Evolutionary conservation across 2,329 filamentous ascomycete species (phyloP).

Genomic region (Claviceps digitariae): DNA sequence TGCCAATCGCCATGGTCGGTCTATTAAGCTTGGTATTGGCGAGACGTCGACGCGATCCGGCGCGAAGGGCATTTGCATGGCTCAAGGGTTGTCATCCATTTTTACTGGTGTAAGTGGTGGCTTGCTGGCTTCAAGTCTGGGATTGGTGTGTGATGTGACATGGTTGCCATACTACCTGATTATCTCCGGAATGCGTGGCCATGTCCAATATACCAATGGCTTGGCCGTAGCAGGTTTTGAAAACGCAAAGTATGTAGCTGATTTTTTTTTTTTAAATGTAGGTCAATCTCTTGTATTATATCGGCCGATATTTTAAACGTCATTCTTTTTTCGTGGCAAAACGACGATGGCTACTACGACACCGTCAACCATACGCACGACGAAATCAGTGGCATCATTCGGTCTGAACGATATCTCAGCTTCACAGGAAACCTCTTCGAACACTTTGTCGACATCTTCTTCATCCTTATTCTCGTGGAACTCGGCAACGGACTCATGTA

Average conservation of each 20-base stretch:
- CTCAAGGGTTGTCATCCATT: constrained; percentile 4
- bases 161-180: not conserved
- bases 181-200: not conserved
- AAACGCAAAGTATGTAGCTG: not conserved
- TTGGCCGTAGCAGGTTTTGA: not conserved
- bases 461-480: constrained; percentile 4
- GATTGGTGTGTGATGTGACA: not conserved
- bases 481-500: constrained; percentile 5
- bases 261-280: not conserved
- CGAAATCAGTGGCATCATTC: constrained; percentile 5
- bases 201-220: not conserved
- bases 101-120: constrained; percentile 3
- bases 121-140: not conserved
- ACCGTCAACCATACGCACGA: constrained; percentile 5
- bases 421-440: constrained; percentile 7
- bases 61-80: constrained; percentile 5
- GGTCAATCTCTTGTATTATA: constrained; percentile 5
- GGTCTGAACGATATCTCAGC: constrained; percentile 6
- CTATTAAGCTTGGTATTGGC: constrained; percentile 3
- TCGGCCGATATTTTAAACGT: constrained; percentile 5
- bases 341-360: constrained; percentile 5
- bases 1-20: constrained; percentile 4
- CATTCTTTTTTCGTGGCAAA: constrained; percentile 6
- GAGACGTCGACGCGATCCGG: constrained; percentile 2
- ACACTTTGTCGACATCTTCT: constrained; percentile 3